A percentile compares a stretch with the other conserved stretches of the same genome.
phyloP scores from a whole-genome alignment of 768 basidiomycete species.

The Suillus alpinus region DNA sequence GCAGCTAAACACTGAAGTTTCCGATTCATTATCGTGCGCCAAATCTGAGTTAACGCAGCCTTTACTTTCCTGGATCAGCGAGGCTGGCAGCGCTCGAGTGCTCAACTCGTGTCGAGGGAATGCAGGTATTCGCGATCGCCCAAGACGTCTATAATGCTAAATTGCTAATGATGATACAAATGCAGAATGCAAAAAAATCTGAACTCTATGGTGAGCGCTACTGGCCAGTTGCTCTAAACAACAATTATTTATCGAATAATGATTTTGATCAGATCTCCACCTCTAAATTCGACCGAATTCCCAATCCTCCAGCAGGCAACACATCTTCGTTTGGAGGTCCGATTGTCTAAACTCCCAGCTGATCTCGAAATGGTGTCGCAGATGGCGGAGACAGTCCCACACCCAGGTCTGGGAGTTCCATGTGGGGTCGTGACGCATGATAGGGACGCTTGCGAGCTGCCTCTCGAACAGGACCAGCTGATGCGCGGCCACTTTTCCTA shows the following conservation, averaged over 20 bases:
- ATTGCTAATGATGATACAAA: not conserved
- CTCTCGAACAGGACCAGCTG: slow-evolving; percentile 17
- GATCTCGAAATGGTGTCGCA: slow-evolving; percentile 9
- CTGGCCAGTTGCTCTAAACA: no score
- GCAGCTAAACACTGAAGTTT: not conserved
- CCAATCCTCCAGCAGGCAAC: slow-evolving; percentile 20
- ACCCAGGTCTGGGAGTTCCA: slow-evolving; percentile 19
- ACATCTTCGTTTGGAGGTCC: slow-evolving; percentile 25
- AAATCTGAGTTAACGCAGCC: no score
- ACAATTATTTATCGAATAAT: not conserved
- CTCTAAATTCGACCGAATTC: not conserved
- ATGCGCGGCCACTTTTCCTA: slow-evolving; percentile 14
- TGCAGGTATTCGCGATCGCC: not conserved
- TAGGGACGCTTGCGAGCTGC: slow-evolving; percentile 9
- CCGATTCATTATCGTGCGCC: no score
- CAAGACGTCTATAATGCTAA: not conserved
- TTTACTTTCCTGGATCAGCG: not conserved
- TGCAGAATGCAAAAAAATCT: not conserved
- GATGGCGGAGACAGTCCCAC: slow-evolving; percentile 17
- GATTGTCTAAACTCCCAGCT: slow-evolving; percentile 13
- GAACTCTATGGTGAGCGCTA: not conserved
- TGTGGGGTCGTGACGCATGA: not conserved
- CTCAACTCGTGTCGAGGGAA: not conserved
- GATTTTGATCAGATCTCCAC: not conserved
- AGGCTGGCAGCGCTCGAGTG: not conserved